A percentile compares a stretch with the other conserved stretches of the same genome.
Conservation (phyloP, 2,329 filamentous ascomycete species). For the Didymella keratinophila region DNA sequence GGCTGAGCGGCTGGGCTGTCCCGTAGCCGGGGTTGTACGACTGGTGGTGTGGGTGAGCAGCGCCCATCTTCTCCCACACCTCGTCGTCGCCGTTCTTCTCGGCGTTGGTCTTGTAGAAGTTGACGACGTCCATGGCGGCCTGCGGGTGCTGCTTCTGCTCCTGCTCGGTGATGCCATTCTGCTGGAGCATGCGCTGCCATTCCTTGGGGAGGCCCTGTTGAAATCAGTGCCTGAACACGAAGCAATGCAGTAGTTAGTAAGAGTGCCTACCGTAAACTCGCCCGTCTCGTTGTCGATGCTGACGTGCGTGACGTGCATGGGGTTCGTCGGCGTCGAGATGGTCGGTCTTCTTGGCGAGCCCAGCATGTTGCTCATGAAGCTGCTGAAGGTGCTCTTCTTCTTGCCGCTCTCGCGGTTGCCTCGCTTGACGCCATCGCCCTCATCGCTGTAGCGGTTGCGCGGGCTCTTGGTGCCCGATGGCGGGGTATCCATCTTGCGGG, state of each 20-base stretch:
- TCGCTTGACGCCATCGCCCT: slow-evolving; percentile 40
- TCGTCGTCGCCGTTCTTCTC: slow-evolving; percentile 82
- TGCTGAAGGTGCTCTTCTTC: slow-evolving; percentile 53
- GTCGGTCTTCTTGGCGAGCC: slow-evolving; percentile 83
- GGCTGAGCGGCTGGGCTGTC: slow-evolving; percentile 67
- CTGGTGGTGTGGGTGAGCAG: slow-evolving; percentile 70
- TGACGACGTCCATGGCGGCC: slow-evolving; percentile 93
- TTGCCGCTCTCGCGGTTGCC: slow-evolving; percentile 48
- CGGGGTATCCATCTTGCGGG: slow-evolving; percentile 55
- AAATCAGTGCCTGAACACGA: slow-evolving; percentile 29
- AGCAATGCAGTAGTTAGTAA: too few species aligned
- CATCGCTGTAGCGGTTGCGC: slow-evolving; percentile 52
- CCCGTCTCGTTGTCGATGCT: slow-evolving; percentile 96
- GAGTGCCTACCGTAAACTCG: slow-evolving; percentile 81
- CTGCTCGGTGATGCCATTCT: slow-evolving; percentile 94
- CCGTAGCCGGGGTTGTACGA: slow-evolving; percentile 46
- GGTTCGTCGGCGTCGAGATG: slow-evolving; percentile 98
- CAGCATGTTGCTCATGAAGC: slow-evolving; percentile 52
- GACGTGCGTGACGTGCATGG: slow-evolving; percentile 96
- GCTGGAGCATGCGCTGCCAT: slow-evolving; percentile 95
- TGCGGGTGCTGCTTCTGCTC: slow-evolving; percentile 96
- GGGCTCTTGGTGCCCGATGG: slow-evolving; percentile 48
- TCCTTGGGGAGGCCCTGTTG: slow-evolving; percentile 88
- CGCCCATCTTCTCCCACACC: slow-evolving; percentile 95
- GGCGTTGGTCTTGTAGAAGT: slow-evolving; percentile 95